Conservation (phyloP, 169 alveolate genomes). For the Plasmodium reichenowi region DNA sequence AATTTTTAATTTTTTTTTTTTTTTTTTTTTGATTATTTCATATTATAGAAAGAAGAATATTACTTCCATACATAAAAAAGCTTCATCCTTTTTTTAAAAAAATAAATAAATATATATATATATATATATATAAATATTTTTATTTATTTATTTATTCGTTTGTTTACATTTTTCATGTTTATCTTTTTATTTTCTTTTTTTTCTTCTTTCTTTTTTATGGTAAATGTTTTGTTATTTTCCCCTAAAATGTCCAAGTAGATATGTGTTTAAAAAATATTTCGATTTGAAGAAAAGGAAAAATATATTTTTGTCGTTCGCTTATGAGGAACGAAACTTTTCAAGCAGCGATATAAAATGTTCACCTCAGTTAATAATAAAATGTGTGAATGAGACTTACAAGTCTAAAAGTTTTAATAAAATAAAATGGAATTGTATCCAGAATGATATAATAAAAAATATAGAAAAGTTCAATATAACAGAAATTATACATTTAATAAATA, state of each 20-base stretch:
- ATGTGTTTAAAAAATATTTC: not conserved
- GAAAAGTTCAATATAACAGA: conserved; percentile 48
- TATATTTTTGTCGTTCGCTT: too few species aligned
- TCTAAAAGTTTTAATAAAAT: conserved; percentile 72
- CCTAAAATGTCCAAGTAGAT: not conserved
- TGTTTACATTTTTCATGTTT: not conserved
- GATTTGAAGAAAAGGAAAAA: not conserved
- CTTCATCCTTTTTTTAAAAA: too few species aligned
- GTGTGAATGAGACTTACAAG: conserved; percentile 62
- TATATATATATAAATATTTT: too few species aligned
- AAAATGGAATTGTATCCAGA: conserved; percentile 62
- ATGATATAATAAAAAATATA: conserved; percentile 55
- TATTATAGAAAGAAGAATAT: too few species aligned
- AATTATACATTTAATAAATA: conserved; percentile 34
- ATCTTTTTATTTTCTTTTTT: not conserved
- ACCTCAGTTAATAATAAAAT: conserved; percentile 59
- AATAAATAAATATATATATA: too few species aligned
- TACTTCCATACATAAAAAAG: too few species aligned
- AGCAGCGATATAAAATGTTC: conserved; percentile 28
- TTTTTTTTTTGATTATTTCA: too few species aligned
- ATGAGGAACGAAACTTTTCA: too few species aligned
- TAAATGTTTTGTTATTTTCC: not conserved
- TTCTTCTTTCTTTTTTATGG: not conserved
- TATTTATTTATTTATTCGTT: too few species aligned
- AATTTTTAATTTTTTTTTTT: too few species aligned